Percentiles rank a stretch among this genome's conserved stretches.
phyloP scores from a whole-genome alignment of 495 filamentous ascomycete species.

The Thozetella sp. region DNA sequence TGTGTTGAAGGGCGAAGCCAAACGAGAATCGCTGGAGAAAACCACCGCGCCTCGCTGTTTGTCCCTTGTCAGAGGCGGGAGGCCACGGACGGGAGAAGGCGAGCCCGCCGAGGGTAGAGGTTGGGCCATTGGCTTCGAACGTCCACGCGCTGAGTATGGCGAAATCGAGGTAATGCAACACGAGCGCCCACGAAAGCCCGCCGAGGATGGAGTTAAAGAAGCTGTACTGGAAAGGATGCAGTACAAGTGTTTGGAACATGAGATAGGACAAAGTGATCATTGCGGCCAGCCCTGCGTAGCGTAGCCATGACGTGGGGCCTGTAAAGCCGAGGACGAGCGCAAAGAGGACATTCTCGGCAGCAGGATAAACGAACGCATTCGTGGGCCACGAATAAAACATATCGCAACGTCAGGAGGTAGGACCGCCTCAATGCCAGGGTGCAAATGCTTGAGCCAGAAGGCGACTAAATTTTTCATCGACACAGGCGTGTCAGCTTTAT shows the following conservation, averaged over 20 bases:
- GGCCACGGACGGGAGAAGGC: not conserved
- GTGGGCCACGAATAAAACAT: not conserved
- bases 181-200: not conserved
- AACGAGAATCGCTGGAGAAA: not conserved
- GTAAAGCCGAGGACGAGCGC: not conserved
- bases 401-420: no score
- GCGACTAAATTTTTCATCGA: no score
- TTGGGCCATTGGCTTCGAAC: not conserved
- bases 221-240: not conserved
- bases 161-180: not conserved
- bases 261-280: not conserved
- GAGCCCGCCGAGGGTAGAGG: not conserved
- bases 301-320: not conserved
- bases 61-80: not conserved
- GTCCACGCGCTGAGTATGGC: not conserved
- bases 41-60: not conserved
- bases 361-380: not conserved
- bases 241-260: not conserved
- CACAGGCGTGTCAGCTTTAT: no score
- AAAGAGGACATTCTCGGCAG: not conserved
- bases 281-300: not conserved
- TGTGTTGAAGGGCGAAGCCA: not conserved
- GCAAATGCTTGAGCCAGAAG: no score
- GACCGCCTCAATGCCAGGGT: no score
- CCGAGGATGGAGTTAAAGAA: not conserved